Conservation (phyloP, 345 rosid species). For the Eucalyptus albens region DNA sequence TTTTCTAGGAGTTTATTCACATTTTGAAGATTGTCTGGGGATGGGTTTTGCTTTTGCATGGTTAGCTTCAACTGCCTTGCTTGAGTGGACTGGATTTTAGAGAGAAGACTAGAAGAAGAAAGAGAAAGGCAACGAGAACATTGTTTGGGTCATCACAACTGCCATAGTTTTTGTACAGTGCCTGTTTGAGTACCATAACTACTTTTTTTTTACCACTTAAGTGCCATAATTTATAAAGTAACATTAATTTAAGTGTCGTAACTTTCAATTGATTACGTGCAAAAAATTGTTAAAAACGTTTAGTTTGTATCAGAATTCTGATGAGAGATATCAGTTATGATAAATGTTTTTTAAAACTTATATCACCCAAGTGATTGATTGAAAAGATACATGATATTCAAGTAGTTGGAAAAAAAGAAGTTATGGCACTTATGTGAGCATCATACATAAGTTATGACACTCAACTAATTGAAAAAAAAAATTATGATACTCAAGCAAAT, state of each 20-base stretch:
- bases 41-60: not conserved
- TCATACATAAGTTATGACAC: too few relatives aligned
- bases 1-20: not conserved
- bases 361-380: not conserved
- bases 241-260: not conserved
- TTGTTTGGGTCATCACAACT: not conserved
- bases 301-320: accelerated
- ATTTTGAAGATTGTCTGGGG: not conserved
- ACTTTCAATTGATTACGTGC: not conserved
- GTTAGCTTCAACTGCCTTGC: not conserved
- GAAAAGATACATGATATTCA: not conserved
- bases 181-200: too few relatives aligned
- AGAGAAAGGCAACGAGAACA: too few relatives aligned
- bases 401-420: too few relatives aligned
- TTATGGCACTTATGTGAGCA: not conserved
- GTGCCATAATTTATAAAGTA: not conserved
- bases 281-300: too few relatives aligned
- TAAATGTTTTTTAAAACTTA: too few relatives aligned
- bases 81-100: not conserved
- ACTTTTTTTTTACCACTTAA: not conserved
- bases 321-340: accelerated
- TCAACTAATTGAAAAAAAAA: not conserved
- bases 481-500: not conserved
- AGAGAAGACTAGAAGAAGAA: not conserved
- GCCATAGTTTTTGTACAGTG: not conserved